phyloP scores from a whole-genome alignment of 1,284 basidiomycete species.

The Volvariella surrecta region DNA sequence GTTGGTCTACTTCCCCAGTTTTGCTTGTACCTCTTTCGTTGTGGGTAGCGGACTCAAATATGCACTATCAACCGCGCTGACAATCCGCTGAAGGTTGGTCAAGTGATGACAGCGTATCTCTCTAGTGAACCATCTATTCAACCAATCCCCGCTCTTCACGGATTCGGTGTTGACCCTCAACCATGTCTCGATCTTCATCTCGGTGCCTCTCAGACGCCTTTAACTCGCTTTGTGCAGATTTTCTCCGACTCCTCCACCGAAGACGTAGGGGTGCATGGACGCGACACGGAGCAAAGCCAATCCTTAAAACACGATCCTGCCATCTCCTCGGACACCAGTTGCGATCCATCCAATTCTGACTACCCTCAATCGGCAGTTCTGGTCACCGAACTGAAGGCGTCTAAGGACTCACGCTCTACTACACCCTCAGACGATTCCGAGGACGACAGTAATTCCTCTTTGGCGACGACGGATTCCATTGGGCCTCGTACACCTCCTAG shows the following conservation, averaged over 20 bases:
- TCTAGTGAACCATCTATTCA: conserved; percentile 8
- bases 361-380: too few relatives aligned
- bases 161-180: conserved; percentile 14
- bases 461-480: conserved; percentile 13
- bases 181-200: neutral
- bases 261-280: neutral
- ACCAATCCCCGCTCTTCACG: conserved; percentile 14
- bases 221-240: conserved; percentile 1
- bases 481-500: conserved; percentile 13
- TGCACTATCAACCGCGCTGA: neutral
- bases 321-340: neutral
- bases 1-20: conserved; percentile 20
- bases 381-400: too few relatives aligned
- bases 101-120: conserved; percentile 17
- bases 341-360: neutral
- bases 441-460: conserved; percentile 11
- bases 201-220: neutral
- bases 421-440: conserved; percentile 1
- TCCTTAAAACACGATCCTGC: neutral
- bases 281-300: neutral
- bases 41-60: conserved; percentile 13
- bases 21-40: conserved; percentile 24
- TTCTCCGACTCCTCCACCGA: conserved; percentile 1
- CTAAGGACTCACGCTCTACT: conserved; percentile 1
- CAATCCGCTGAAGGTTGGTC: conserved; percentile 15